Evolutionary conservation across 148 eudicot genomes (phyloP), one percentile per base, ranked within the genome.

Genomic region (Chenopodium album): DNA sequence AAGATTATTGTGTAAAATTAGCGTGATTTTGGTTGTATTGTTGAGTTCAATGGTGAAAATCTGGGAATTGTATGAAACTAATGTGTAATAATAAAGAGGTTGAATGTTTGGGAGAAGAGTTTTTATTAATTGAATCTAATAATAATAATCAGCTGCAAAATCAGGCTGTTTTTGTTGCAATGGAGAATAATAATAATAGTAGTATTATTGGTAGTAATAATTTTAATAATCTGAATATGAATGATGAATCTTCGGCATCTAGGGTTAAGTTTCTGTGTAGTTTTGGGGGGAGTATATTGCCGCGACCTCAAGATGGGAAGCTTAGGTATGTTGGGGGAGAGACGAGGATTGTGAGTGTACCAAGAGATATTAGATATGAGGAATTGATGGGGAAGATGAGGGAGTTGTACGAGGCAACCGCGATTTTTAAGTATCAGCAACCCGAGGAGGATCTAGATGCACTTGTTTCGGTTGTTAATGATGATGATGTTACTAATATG

Each of bases 381-480:
- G 97, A 94, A 2, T 88, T 96, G 82, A 92, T 96, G 93, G 83
- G 8, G 41, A 88, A 88, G 81, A 96, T 96, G 99, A 87, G 91
- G 84, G 97, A 96, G 83, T 85, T 96, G 28, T 94, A 88, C 77
- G 99, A 96, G 12, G 93, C 85, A 54, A 94, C 90, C 0, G 68
- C 88, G 0, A 84, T 94, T 60, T 84, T 96, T 86, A 94, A 96
- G 84, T 96, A 96, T 86, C 97, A 96, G 92, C 99, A 96, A 81
- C 99, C 99, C 8, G 98, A 96, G 78, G 99, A 96, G 90, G 99
- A 96, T 87, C 94, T 96, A 56, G 99, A 96, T 86, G 97, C 99
- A n/a, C 97, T 96, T 65, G 99, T 96, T 1, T 96, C 98, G 0
- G 99, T 96, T 62, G 99, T 96, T 28, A 92, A 96, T 82, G 95